These are phyloP conservation scores for Eurotiales sp. DNA, from an alignment of 2,329 filamentous ascomycete species.

Conservation along the genomic window DNA sequence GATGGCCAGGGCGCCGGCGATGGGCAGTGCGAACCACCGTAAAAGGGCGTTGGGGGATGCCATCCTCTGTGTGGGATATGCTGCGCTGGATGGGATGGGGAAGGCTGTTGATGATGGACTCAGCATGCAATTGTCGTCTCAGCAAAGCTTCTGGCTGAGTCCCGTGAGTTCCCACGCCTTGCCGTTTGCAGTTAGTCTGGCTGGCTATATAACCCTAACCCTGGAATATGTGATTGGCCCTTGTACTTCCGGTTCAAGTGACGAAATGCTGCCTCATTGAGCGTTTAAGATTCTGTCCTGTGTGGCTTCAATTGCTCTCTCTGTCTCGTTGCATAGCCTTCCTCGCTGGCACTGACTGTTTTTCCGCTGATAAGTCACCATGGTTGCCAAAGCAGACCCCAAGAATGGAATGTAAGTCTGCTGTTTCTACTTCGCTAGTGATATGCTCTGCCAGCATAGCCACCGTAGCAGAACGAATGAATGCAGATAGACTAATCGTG, in stretches of 20 bases:
- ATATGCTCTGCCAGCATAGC: not conserved
- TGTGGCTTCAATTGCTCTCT: not conserved
- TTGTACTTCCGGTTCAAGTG: too few relatives aligned
- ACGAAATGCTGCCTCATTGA: slow-evolving; percentile 7
- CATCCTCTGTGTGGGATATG: slow-evolving; percentile 39
- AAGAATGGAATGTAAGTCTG: slow-evolving; percentile 11
- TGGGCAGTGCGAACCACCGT: slow-evolving; percentile 64
- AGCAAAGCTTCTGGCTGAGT: too few relatives aligned
- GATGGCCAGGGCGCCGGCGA: slow-evolving; percentile 62
- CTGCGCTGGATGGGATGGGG: slow-evolving; percentile 12
- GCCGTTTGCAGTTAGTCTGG: too few relatives aligned
- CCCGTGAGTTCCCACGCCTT: too few relatives aligned
- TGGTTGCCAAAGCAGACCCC: slow-evolving; percentile 10
- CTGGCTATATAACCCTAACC: too few relatives aligned
- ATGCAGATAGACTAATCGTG: not conserved
- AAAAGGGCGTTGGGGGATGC: slow-evolving; percentile 38
- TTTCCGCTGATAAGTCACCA: not conserved
- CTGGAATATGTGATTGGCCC: too few relatives aligned
- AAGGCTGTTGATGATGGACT: slow-evolving; percentile 13
- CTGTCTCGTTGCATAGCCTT: not conserved
- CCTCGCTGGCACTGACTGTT: not conserved
- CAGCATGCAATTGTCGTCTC: too few relatives aligned
- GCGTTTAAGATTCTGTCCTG: too few relatives aligned
- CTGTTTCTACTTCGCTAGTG: not conserved
- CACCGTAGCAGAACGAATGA: too few relatives aligned